phyloP scores from a whole-genome alignment of 2,329 filamentous ascomycete genomes.

The Paracoccidioides lutzii region DNA sequence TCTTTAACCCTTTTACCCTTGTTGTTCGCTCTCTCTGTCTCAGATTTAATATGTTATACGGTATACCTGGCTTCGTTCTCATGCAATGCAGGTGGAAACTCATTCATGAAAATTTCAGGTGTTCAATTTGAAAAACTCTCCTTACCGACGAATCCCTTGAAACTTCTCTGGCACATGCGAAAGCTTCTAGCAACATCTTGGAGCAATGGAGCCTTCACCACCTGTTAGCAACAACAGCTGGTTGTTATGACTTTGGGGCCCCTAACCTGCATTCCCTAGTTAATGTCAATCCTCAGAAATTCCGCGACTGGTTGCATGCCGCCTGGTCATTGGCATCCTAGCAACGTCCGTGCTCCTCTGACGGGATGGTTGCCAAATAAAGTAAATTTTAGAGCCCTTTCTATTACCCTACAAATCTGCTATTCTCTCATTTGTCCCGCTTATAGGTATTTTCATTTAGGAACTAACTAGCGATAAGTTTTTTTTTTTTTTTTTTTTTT shows the following conservation, averaged over 20 bases:
- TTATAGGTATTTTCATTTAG: too few species aligned
- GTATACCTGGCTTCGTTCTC: neutral
- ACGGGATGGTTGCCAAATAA: neutral
- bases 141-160: conserved; percentile 16
- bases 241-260: conserved; percentile 51
- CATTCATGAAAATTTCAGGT: conserved; percentile 5
- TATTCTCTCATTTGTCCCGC: too few species aligned
- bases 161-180: conserved; percentile 16
- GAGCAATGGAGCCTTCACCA: conserved; percentile 39
- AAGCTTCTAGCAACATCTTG: conserved; percentile 22
- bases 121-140: conserved; percentile 15
- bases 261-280: conserved; percentile 47
- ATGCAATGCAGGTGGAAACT: neutral
- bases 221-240: conserved; percentile 54
- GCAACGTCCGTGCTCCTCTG: too few species aligned
- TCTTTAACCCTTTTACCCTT: neutral
- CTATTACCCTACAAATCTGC: neutral
- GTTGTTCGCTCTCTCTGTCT: conserved; percentile 5
- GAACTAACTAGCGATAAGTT: too few species aligned
- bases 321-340: conserved; percentile 26
- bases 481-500: too few species aligned
- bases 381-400: neutral
- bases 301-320: conserved; percentile 43
- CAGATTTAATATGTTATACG: neutral
- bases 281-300: conserved; percentile 36